These are phyloP conservation scores for Trametes hirsuta DNA, from an alignment of 1,284 basidiomycete species.

Conservation along the genomic window DNA sequence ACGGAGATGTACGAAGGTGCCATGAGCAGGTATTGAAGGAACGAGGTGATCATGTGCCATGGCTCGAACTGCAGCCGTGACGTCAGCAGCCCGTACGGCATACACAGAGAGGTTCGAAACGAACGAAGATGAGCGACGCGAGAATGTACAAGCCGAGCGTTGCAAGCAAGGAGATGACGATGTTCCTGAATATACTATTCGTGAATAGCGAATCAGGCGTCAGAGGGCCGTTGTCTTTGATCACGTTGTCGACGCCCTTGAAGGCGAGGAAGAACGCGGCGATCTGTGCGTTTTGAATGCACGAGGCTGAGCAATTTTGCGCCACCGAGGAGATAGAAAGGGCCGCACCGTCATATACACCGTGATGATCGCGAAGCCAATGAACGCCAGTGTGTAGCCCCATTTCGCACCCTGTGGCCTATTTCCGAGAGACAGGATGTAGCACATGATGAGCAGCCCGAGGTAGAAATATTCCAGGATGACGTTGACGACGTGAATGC, in stretches of 20 bases:
- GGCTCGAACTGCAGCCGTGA: conserved; percentile 70
- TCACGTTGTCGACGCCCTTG: conserved; percentile 72
- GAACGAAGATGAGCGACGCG: conserved; percentile 80
- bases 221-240: conserved; percentile 49
- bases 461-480: conserved; percentile 88
- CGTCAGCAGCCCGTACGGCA: background rate
- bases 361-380: conserved; percentile 88
- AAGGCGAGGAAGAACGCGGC: conserved; percentile 81
- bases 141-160: conserved; percentile 87
- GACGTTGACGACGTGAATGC: conserved; percentile 75
- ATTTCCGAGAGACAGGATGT: conserved; percentile 90
- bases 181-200: conserved; percentile 83
- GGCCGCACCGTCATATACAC: conserved; percentile 85
- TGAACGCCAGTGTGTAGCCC: conserved; percentile 79
- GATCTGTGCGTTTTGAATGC: conserved; percentile 46
- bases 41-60: conserved; percentile 94
- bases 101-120: conserved; percentile 36
- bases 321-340: conserved; percentile 11
- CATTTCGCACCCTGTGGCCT: conserved; percentile 88
- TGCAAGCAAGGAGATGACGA: conserved; percentile 83
- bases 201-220: conserved; percentile 62
- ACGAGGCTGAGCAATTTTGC: background rate
- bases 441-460: conserved; percentile 87
- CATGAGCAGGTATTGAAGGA: conserved; percentile 90
- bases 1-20: conserved; percentile 93